Percentiles rank a stretch among this genome's conserved stretches.
phyloP scores from a whole-genome alignment of 2,329 filamentous ascomycete species.

The Bipolaris victoriae region DNA sequence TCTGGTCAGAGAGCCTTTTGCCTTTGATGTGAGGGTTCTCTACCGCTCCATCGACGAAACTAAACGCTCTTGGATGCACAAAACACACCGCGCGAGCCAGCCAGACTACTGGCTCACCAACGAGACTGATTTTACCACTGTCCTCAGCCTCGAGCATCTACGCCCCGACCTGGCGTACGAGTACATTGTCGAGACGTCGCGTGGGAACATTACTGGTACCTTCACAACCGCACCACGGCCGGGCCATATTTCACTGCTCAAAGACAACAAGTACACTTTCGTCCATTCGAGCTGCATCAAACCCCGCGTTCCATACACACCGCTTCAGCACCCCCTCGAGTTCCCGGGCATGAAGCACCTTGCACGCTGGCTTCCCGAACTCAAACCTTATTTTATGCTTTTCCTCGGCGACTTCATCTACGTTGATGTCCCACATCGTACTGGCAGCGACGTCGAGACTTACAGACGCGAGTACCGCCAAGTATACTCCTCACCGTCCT shows the following conservation, averaged over 20 bases:
- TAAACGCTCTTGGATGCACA: constrained; percentile 41
- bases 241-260: constrained; percentile 64
- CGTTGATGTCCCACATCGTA: constrained; percentile 82
- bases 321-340: constrained; percentile 79
- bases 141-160: constrained; percentile 70
- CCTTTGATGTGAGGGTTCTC: constrained; percentile 63
- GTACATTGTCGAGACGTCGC: constrained; percentile 69
- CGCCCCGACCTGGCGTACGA: constrained; percentile 77
- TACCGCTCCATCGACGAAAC: constrained; percentile 41
- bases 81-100: constrained; percentile 38
- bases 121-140: constrained; percentile 81
- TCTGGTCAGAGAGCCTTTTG: constrained; percentile 82
- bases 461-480: constrained; percentile 93
- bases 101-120: constrained; percentile 64
- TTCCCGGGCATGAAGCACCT: constrained; percentile 82
- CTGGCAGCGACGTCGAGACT: constrained; percentile 73
- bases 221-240: constrained; percentile 78
- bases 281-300: constrained; percentile 93
- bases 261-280: constrained; percentile 81
- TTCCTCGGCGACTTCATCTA: constrained; percentile 89
- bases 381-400: constrained; percentile 75
- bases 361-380: constrained; percentile 70
- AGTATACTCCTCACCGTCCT: constrained; percentile 94
- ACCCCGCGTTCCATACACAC: constrained; percentile 86
- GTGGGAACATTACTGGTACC: constrained; percentile 83